Percentiles rank a stretch among this genome's conserved stretches.
phyloP scores from a whole-genome alignment of 352 stramenopile genomes.

The Globisporangium apiculatum region DNA sequence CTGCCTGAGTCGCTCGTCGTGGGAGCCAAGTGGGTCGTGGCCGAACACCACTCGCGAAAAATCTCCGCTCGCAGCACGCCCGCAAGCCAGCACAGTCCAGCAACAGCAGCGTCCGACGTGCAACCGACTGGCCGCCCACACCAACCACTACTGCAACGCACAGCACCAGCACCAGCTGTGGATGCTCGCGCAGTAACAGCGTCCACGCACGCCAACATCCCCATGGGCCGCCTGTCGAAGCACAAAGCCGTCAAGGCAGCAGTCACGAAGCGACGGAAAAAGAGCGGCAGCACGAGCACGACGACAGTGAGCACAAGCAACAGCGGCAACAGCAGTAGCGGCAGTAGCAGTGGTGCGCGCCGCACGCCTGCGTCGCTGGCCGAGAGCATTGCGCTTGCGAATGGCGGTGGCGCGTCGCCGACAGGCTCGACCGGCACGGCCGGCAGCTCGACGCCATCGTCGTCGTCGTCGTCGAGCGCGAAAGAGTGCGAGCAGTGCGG shows the following conservation, averaged over 20 bases:
- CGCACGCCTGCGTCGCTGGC: slow-evolving; percentile 13
- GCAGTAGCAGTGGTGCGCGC: slow-evolving; percentile 21
- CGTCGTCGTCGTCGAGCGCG: slow-evolving; percentile 8
- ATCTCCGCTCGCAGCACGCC: slow-evolving; percentile 6
- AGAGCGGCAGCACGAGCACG: not conserved
- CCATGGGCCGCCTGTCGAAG: slow-evolving; percentile 15
- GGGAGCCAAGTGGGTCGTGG: slow-evolving; percentile 5
- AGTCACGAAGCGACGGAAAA: slow-evolving; percentile 12
- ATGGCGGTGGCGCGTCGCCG: slow-evolving; percentile 1
- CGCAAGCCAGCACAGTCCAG: not conserved
- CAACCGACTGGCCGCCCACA: not conserved
- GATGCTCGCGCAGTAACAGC: not conserved
- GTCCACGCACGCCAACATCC: not conserved
- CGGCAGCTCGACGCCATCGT: slow-evolving; percentile 12
- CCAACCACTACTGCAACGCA: not conserved
- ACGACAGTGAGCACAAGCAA: not conserved
- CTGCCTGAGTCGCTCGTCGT: slow-evolving; percentile 3
- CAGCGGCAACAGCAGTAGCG: not conserved
- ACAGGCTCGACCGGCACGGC: slow-evolving; percentile 12
- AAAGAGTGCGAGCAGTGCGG: slow-evolving; percentile 52
- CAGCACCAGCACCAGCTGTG: not conserved
- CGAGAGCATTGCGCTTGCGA: slow-evolving; percentile 12
- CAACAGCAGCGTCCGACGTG: not conserved
- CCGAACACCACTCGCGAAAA: slow-evolving; percentile 15
- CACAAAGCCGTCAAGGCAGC: slow-evolving; percentile 15